Conservation (phyloP, 768 basidiomycete species). For the Boletus vermiculosoides region DNA sequence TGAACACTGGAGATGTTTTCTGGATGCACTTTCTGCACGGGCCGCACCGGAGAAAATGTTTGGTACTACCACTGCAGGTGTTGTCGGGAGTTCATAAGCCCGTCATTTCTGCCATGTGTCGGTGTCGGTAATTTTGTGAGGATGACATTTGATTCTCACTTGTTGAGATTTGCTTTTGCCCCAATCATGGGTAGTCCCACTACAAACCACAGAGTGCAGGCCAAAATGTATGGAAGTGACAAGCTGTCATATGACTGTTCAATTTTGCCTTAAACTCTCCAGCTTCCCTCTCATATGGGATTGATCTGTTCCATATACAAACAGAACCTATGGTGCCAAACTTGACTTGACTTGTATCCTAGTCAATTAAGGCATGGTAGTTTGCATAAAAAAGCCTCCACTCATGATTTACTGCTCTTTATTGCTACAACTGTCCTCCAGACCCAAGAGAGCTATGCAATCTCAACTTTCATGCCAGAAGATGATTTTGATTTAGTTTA, state of each 20-base stretch:
- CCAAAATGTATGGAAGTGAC: not conserved
- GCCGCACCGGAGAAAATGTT: not conserved
- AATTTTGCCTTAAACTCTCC: not conserved
- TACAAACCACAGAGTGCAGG: not conserved
- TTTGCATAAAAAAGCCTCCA: too few species aligned
- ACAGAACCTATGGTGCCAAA: not conserved
- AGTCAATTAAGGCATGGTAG: too few species aligned
- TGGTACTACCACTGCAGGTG: not conserved
- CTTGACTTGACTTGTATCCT: too few species aligned
- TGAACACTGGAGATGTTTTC: conserved; percentile 23
- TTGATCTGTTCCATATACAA: not conserved
- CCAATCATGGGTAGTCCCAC: not conserved
- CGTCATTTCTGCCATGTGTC: not conserved
- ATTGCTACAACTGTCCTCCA: too few species aligned
- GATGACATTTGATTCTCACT: too few species aligned
- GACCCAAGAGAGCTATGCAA: too few species aligned
- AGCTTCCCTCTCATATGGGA: not conserved
- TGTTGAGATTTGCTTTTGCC: not conserved
- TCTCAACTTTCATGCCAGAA: too few species aligned
- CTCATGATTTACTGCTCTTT: too few species aligned
- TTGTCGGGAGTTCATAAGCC: not conserved
- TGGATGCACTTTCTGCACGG: conserved; percentile 16
- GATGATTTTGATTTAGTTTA: too few species aligned
- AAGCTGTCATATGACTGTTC: too few species aligned
- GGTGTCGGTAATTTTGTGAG: not conserved